Conservation (phyloP, 2,329 filamentous ascomycete species). For the Achaetomium macrosporum region DNA sequence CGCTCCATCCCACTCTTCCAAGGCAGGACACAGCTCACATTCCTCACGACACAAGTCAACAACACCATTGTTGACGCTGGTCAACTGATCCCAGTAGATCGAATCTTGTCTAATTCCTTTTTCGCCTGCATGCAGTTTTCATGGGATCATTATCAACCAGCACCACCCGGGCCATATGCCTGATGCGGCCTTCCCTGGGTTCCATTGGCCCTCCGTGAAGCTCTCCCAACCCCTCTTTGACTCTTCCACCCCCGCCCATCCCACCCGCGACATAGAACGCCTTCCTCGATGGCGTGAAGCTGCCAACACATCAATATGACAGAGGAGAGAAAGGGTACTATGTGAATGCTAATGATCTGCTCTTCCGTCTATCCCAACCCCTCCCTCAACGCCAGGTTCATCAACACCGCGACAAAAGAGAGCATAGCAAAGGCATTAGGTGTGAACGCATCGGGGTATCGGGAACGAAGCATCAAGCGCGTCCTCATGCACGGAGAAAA, state of each 20-base stretch:
- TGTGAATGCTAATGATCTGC: slow-evolving; percentile 16
- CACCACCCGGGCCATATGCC: neutral
- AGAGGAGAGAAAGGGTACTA: slow-evolving; percentile 3
- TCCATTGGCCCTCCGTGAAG: neutral
- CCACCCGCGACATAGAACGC: neutral
- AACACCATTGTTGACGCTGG: neutral
- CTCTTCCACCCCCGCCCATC: neutral
- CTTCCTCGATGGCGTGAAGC: neutral
- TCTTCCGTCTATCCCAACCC: slow-evolving; percentile 16
- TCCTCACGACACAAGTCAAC: neutral
- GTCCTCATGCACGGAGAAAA: neutral
- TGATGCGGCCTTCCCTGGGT: neutral
- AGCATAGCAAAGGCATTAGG: neutral
- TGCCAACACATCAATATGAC: neutral
- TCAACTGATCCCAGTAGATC: neutral
- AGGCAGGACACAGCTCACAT: neutral
- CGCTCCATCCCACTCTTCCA: neutral
- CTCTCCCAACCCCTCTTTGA: neutral
- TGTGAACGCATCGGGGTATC: neutral
- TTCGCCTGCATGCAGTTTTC: slow-evolving; percentile 1
- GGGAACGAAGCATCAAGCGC: neutral
- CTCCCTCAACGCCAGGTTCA: slow-evolving; percentile 6
- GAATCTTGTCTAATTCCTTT: neutral
- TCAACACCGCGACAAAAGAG: slow-evolving; percentile 4
- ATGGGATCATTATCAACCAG: slow-evolving; percentile 1